phyloP scores from a whole-genome alignment of 1,139 yeast genomes.

The Pichia sp. region DNA sequence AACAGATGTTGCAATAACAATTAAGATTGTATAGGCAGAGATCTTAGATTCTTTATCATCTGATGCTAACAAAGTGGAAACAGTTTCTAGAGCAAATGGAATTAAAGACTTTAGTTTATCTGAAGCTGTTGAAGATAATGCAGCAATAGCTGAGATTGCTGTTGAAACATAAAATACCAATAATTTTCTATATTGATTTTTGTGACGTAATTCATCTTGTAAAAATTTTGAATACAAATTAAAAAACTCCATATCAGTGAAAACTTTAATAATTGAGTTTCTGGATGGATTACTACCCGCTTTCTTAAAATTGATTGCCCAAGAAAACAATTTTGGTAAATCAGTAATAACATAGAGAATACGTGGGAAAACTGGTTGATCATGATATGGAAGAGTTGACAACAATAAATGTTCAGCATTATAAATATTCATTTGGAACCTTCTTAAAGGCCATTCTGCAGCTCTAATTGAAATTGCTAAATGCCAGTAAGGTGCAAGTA shows the following conservation, averaged over 20 bases:
- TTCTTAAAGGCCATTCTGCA: constrained; percentile 89
- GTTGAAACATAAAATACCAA: constrained; percentile 73
- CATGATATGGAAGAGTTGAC: constrained; percentile 72
- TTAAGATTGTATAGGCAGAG: constrained; percentile 74
- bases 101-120: constrained; percentile 35
- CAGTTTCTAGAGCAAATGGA: constrained; percentile 52
- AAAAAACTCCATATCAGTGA: constrained; percentile 64
- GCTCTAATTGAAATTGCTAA: constrained; percentile 75
- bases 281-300: constrained; percentile 49
- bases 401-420: constrained; percentile 68
- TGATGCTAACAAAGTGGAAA: constrained; percentile 48
- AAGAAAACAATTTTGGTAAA: constrained; percentile 70
- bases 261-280: constrained; percentile 63
- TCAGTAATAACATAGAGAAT: constrained; percentile 62
- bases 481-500: constrained; percentile 71
- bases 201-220: constrained; percentile 46
- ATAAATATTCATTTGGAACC: constrained; percentile 80
- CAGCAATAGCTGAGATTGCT: constrained; percentile 59
- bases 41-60: constrained; percentile 61
- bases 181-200: constrained; percentile 60
- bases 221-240: constrained; percentile 59
- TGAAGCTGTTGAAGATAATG: constrained; percentile 37
- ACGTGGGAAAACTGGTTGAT: constrained; percentile 64
- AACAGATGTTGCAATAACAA: constrained; percentile 70
- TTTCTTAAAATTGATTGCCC: constrained; percentile 66